phyloP scores from a whole-genome alignment of 2,329 filamentous ascomycete species.

The Sclerotinia subarctica region DNA sequence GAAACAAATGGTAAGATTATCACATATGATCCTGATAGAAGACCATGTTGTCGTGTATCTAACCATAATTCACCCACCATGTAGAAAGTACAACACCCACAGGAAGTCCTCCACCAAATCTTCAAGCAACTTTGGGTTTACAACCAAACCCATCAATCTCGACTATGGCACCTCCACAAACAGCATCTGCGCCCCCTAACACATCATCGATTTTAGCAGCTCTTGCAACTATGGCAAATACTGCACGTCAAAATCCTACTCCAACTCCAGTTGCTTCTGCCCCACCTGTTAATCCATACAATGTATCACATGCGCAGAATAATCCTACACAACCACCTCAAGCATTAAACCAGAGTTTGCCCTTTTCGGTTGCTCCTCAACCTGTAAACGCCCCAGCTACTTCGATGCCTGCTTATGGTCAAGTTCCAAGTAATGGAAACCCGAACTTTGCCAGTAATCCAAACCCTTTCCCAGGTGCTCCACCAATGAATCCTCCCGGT shows the following conservation, averaged over 20 bases:
- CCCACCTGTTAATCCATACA: conserved; percentile 40
- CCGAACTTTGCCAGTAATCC: conserved; percentile 41
- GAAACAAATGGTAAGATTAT: conserved; percentile 58
- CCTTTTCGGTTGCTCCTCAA: conserved; percentile 46
- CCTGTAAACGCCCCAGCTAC: conserved; percentile 56
- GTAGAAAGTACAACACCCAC: conserved; percentile 72
- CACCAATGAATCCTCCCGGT: conserved; percentile 40
- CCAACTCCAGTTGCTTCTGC: conserved; percentile 32
- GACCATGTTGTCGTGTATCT: conserved; percentile 35
- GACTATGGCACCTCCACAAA: conserved; percentile 44
- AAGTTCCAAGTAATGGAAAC: conserved; percentile 41
- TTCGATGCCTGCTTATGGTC: conserved; percentile 34
- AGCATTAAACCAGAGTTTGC: conserved; percentile 32
- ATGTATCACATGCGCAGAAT: conserved; percentile 49
- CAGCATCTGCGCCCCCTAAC: conserved; percentile 48
- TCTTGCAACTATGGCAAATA: conserved; percentile 63
- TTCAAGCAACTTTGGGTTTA: conserved; percentile 42
- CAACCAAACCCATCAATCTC: conserved; percentile 42
- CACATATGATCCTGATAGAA: conserved; percentile 25
- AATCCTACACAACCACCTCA: conserved; percentile 38
- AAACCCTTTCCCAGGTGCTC: conserved; percentile 40
- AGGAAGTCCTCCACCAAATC: conserved; percentile 47
- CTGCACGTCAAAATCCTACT: conserved; percentile 65
- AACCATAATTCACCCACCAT: conserved; percentile 39
- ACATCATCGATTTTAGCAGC: conserved; percentile 70